These are phyloP conservation scores for Discostella pseudostelligera DNA, from an alignment of 108 stramenopile genomes.

Conservation along the genomic window DNA sequence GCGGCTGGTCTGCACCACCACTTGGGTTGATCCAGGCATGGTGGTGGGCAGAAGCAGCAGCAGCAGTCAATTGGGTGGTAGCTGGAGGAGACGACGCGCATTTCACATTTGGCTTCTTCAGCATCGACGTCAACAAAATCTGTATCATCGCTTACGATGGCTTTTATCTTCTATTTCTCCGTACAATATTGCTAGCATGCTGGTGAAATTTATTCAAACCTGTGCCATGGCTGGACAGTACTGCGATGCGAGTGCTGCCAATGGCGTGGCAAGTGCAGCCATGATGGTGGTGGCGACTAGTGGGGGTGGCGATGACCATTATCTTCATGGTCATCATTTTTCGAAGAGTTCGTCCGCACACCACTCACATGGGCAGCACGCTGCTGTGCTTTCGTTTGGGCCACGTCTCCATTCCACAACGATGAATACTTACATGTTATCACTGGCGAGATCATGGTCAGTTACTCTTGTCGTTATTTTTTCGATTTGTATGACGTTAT, in stretches of 20 bases:
- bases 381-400: neutral
- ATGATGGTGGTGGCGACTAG: constrained; percentile 10
- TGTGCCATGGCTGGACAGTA: constrained; percentile 42
- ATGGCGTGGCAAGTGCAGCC: constrained; percentile 27
- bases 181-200: neutral
- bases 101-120: constrained; percentile 18
- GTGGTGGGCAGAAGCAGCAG: neutral
- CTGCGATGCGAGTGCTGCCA: constrained; percentile 36
- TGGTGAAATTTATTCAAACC: constrained; percentile 11
- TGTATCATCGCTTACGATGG: constrained; percentile 20
- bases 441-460: constrained; percentile 7
- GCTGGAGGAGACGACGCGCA: constrained; percentile 32
- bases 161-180: constrained; percentile 10
- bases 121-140: neutral
- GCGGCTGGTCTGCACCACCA: constrained; percentile 28
- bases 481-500: neutral
- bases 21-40: constrained; percentile 26
- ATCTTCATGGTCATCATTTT: constrained; percentile 9
- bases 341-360: constrained; percentile 4
- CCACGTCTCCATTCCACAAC: no score
- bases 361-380: neutral
- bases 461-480: neutral
- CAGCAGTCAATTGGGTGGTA: neutral
- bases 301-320: constrained; percentile 5
- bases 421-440: no score